A percentile compares a stretch with the other conserved stretches of the same genome.
Evolutionary conservation across 352 stramenopile genomes (phyloP).

Genomic region (Globisporangium nagaii): DNA sequence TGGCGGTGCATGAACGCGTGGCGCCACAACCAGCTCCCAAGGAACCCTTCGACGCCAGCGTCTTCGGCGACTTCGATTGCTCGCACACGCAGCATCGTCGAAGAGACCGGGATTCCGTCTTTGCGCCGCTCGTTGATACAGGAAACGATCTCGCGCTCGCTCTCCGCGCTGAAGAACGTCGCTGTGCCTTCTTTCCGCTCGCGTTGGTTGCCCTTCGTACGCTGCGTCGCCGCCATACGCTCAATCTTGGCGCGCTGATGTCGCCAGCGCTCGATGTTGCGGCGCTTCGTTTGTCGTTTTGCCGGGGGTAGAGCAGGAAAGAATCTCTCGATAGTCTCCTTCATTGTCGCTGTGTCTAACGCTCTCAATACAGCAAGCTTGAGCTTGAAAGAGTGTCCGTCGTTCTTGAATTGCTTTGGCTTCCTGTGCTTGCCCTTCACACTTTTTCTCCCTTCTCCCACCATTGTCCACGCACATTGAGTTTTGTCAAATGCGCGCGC

Average conservation of each 20-base stretch:
- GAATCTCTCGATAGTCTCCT: neutral
- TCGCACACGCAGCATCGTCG: neutral
- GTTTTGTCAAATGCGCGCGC: neutral
- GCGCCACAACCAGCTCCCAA: neutral
- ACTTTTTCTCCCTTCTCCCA: neutral
- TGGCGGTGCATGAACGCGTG: neutral
- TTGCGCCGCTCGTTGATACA: neutral
- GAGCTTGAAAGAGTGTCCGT: neutral
- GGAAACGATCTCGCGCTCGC: neutral
- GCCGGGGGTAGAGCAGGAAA: neutral
- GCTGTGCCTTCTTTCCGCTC: neutral
- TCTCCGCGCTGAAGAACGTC: neutral
- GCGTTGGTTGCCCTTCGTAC: neutral
- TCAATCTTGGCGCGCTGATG: neutral
- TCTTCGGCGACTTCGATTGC: neutral
- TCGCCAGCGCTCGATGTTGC: neutral
- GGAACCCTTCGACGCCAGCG: neutral
- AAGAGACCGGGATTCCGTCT: neutral
- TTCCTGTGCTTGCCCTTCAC: neutral
- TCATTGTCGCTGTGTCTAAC: neutral
- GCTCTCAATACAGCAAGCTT: neutral
- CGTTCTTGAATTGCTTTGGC: neutral
- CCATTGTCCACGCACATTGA: neutral
- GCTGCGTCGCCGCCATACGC: neutral
- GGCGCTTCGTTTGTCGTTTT: neutral